Conservation (phyloP, 495 filamentous ascomycete genomes). For the Daldinia vernicosa region DNA sequence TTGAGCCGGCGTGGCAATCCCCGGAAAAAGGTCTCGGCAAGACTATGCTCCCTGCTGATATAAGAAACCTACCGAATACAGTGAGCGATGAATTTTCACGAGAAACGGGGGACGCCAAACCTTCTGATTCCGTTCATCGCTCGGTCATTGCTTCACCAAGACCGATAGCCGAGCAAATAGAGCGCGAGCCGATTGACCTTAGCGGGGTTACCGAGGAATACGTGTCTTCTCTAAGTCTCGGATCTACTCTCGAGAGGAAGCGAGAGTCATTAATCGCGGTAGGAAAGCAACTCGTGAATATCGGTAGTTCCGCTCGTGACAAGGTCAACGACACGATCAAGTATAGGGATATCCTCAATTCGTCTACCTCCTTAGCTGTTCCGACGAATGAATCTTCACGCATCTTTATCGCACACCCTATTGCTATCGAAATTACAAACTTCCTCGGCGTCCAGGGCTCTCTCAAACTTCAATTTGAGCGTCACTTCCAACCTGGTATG, state of each 20-base stretch:
- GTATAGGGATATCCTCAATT: slow-evolving; percentile 20
- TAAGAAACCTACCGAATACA: slow-evolving; percentile 3
- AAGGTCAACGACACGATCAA: slow-evolving; percentile 1
- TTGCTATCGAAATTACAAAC: slow-evolving; percentile 46
- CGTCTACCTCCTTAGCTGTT: not conserved
- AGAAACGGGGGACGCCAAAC: not conserved
- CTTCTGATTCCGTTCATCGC: not conserved
- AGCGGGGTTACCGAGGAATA: slow-evolving; percentile 11
- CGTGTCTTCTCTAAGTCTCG: slow-evolving; percentile 21
- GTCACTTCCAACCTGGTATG: slow-evolving; percentile 41
- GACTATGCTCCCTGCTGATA: slow-evolving; percentile 19
- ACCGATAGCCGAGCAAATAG: not conserved
- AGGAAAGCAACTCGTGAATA: slow-evolving; percentile 16
- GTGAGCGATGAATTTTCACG: slow-evolving; percentile 1
- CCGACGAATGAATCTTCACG: not conserved
- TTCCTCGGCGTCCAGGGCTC: slow-evolving; percentile 48
- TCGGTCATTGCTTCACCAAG: not conserved
- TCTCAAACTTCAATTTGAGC: slow-evolving; percentile 43
- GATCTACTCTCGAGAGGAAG: slow-evolving; percentile 12
- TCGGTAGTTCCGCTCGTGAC: not conserved
- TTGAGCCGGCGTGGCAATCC: slow-evolving; percentile 14
- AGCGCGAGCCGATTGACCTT: slow-evolving; percentile 15
- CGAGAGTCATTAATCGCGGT: slow-evolving; percentile 7
- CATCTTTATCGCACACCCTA: slow-evolving; percentile 44
- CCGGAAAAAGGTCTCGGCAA: slow-evolving; percentile 12